phyloP scores from a whole-genome alignment of 2,329 filamentous ascomycete species.

The Helminthosporium solani region DNA sequence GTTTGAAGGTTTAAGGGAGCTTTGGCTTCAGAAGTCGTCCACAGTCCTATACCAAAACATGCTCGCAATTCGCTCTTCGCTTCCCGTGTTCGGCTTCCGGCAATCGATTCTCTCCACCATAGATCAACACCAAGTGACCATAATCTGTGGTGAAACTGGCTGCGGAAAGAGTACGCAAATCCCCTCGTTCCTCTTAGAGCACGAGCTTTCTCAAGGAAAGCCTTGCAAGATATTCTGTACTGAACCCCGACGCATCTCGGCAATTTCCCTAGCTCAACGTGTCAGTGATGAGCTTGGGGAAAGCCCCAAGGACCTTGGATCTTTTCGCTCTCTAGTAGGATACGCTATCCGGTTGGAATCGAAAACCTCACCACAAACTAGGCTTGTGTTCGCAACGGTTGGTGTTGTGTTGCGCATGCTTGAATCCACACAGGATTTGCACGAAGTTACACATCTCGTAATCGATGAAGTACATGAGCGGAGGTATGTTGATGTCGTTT shows the following conservation, averaged over 20 bases:
- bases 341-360: constrained; percentile 94
- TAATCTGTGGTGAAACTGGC: constrained; percentile 94
- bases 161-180: constrained; percentile 98
- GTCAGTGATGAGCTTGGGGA: constrained; percentile 96
- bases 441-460: constrained; percentile 88
- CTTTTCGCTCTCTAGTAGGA: constrained; percentile 78
- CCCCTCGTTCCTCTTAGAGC: constrained; percentile 89
- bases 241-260: constrained; percentile 91
- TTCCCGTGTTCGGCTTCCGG: constrained; percentile 88
- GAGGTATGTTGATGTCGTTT: constrained; percentile 38
- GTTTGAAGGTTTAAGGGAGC: constrained; percentile 48
- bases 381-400: constrained; percentile 82
- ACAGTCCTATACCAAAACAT: constrained; percentile 69
- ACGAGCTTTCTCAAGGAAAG: constrained; percentile 77
- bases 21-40: constrained; percentile 56
- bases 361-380: constrained; percentile 77
- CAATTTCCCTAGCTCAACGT: constrained; percentile 86
- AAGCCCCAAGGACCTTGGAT: constrained; percentile 76
- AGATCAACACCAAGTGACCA: constrained; percentile 78
- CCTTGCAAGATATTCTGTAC: constrained; percentile 93
- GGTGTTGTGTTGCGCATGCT: constrained; percentile 98
- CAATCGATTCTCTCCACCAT: constrained; percentile 75
- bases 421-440: constrained; percentile 80
- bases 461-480: constrained; percentile 98
- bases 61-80: constrained; percentile 72